Evolutionary conservation across 2,329 filamentous ascomycete species (phyloP), one percentile per base, ranked within the genome.

Genomic region (Pseudogymnoascus sp.): DNA sequence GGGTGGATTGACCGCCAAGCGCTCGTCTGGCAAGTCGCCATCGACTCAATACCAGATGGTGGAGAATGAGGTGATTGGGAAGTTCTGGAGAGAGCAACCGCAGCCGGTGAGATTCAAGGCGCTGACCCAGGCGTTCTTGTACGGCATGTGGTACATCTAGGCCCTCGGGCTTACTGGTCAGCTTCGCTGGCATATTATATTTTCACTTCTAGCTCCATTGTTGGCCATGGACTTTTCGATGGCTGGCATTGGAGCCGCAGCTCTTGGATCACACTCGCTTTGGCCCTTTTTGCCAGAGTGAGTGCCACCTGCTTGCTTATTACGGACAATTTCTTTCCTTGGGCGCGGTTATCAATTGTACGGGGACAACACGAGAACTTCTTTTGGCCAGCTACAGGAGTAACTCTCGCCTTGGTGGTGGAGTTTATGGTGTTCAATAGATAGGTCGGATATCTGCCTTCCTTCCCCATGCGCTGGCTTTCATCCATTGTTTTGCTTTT

Each of bases 61-160:
- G n/a, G 50, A 56, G 50, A 56, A 56, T 21, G 50, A 56, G 50
- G 50, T 56, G 5, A 56, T 56, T 36, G 50, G 50, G n/a, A 56
- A 56, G 50, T 36, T 21, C 11, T 56, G 50, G 50, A 56, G 50
- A 56, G 50, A 56, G 50, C 50, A 56, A 21, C 28, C 50, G 28
- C 28, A 61, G 18, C 62, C 62, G 2, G 59, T 64, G n/a, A 7
- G 34, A 0, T 62, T 63, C 3, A 50, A 56, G 12, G 62, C 31
- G 5, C 40, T 53, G 7, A 64, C 67, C 23, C 10, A 60, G 18
- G 65, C 65, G 12, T 70, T 74, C 63, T 70, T 71, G 12, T 66
- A 62, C 21, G 62, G 66, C 31, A 74, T 74, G 72, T 74, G 72
- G 72, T 74, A 73, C 62, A 74, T 74, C 63, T 74, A 71, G 63